A percentile compares a stretch with the other conserved stretches of the same genome.
Conservation (phyloP, 768 basidiomycete species). For the Lepiota subincarnata region DNA sequence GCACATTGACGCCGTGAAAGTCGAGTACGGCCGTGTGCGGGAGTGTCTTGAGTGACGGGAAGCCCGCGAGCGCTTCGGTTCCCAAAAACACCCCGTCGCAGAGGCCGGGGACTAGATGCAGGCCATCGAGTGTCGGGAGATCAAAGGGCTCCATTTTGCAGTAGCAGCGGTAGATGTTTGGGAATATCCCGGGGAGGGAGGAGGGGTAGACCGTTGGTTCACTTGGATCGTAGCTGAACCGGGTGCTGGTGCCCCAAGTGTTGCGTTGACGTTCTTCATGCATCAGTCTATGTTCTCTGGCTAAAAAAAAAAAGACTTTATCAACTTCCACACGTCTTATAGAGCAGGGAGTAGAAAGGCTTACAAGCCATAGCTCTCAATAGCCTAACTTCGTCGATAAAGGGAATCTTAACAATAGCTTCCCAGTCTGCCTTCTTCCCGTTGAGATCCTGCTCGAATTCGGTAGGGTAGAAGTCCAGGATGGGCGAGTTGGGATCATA, state of each 20-base stretch:
- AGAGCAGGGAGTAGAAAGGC: constrained; percentile 20
- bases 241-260: constrained; percentile 71
- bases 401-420: constrained; percentile 97
- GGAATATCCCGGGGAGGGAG: constrained; percentile 93
- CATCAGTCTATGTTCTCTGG: constrained; percentile 73
- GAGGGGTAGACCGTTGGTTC: constrained; percentile 78
- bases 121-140: constrained; percentile 81
- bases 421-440: constrained; percentile 99
- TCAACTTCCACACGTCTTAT: neutral
- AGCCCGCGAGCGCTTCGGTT: constrained; percentile 83
- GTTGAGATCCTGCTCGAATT: constrained; percentile 92
- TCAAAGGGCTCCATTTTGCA: constrained; percentile 82
- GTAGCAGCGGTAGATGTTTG: constrained; percentile 73
- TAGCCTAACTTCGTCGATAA: constrained; percentile 81
- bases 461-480: constrained; percentile 87
- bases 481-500: constrained; percentile 79
- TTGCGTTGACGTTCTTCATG: constrained; percentile 76
- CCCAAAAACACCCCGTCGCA: constrained; percentile 88
- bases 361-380: constrained; percentile 79
- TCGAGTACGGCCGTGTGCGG: constrained; percentile 74
- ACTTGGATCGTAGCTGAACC: constrained; percentile 65
- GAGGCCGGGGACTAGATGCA: constrained; percentile 83
- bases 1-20: constrained; percentile 89
- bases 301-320: constrained; percentile 32
- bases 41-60: constrained; percentile 91